Evolutionary conservation across 2,329 filamentous ascomycete genomes (phyloP), one percentile per base, ranked within the genome.

Genomic region (Trichophyton schoenleinii): DNA sequence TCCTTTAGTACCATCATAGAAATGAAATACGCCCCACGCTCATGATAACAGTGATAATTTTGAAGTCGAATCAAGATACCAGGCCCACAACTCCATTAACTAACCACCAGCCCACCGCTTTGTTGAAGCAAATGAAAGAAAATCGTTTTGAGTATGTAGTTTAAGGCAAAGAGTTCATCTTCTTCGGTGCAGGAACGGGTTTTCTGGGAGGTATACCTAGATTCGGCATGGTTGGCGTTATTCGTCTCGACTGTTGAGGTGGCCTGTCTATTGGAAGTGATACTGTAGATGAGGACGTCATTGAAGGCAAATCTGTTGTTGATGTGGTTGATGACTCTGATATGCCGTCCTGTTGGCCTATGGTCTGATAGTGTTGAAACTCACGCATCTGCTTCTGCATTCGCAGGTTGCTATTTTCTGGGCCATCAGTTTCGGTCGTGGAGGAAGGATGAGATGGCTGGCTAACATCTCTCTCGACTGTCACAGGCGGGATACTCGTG

Each of bases 121-220:
- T 1, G 22, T 46, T 31, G 13, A 15, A 34, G 7, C 18, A 5
- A 3, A 31, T 34, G 49, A 31, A 13, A 31, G 28, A 31, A 31
- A 31, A 31, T 31, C 6, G 7, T 31, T 6, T 6, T 31, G 6
- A 31, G 5, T 31, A 31, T 31, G 28, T 36, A 28, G 15, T 15
- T 11, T 15, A 18, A 36, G 52, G 52, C 18, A 55, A 36, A 6
- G 55, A 22, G 11, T 58, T 44, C 34, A n/a, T 22, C 36, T 61
- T 59, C 34, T 41, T 48, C 31, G 55, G 48, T 22, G 38, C 31
- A 31, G 63, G 63, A 15, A 64, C 61, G 1, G 63, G 63, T 49
- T 64, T 64, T 31, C 63, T 59, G 28, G 34, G 49, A 7, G 63
- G 63, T 22, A 64, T 61, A 36, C 63, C 63, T 4, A 64, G 38